Base-by-base conservation (phyloP, 805 yeast genomes). In the Suhomyces prunicola region DNA sequence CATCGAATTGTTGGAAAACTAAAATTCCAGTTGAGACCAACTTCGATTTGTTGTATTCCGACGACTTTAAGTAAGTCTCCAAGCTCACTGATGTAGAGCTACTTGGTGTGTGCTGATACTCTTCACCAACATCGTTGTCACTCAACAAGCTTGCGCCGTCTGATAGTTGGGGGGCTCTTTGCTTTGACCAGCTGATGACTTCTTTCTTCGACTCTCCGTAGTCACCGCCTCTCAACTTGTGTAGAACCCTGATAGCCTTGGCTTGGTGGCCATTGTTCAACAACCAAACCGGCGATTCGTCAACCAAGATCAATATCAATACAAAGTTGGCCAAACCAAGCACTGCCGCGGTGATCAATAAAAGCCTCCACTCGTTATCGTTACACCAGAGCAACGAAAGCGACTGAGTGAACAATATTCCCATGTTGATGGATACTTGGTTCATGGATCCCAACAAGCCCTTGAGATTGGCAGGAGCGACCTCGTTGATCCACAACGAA, bases 371-470 rank as follows among this genome's bases (percentile, higher is more conserved):
- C 46, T 80, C 74, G 35, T 72, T 70, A 44, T 80, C 76, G 51
- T 81, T 84, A 22, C 94, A 83, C 84, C 86, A 86, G 27, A 63
- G 58, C 8, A 89, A 73, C 0, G 97, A 96, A 13, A 89, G 67
- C 3, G 84, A 56, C 70, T 93, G 98, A 0, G 97, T 88, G 19
- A 85, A 54, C 39, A 93, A 72, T 46, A 94, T 94, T 0, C 99
- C 99, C 19, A 86, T 58, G 62, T 92, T 94, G 53, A 91, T 86
- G 26, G 88, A 83, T 2, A 90, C 87, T 71, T 94, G 99, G 57
- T 88, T 88, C 88, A 90, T 85, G 15, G 96, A 81, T 0, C 99
- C 99, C 52, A 94, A 76, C 13, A 85, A 70, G 0, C 98, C 98
- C 47, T 87, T 81, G 55, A 80, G 70, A 4, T 74, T 74, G 1